These are phyloP conservation scores for Acer saccharum DNA, from an alignment of 345 rosid genomes.

Conservation along the genomic window DNA sequence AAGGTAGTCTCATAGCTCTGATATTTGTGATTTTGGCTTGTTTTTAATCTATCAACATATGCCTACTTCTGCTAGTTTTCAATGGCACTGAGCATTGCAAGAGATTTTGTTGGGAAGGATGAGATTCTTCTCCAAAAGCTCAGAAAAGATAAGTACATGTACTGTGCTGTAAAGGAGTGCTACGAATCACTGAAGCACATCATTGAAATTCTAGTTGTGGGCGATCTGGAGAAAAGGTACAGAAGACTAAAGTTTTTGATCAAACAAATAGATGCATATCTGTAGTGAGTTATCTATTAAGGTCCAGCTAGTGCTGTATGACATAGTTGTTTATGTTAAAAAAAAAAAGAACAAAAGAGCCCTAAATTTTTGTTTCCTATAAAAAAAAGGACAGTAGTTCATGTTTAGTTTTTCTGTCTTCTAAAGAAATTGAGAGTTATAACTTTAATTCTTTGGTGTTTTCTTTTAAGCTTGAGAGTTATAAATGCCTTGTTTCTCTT, in stretches of 20 bases:
- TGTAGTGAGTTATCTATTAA: neutral
- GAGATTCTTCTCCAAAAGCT: slow-evolving; percentile 65
- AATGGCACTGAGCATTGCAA: slow-evolving; percentile 81
- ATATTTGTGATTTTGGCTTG: slow-evolving; percentile 13
- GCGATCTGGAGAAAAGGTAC: slow-evolving; percentile 83
- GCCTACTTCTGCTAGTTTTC: slow-evolving; percentile 59
- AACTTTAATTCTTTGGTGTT: too few relatives aligned
- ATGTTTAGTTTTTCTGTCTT: neutral
- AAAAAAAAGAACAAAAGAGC: too few relatives aligned
- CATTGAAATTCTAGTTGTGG: slow-evolving; percentile 78
- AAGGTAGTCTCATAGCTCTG: slow-evolving; percentile 48
- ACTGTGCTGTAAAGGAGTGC: slow-evolving; percentile 79
- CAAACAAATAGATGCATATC: neutral
- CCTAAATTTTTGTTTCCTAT: too few relatives aligned
- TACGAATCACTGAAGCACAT: slow-evolving; percentile 83
- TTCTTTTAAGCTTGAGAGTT: too few relatives aligned
- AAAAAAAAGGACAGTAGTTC: too few relatives aligned
- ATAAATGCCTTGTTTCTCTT: neutral
- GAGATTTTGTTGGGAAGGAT: slow-evolving; percentile 75
- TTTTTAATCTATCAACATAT: slow-evolving; percentile 33
- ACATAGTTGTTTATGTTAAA: neutral
- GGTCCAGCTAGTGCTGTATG: slow-evolving; percentile 8
- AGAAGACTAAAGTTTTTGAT: slow-evolving; percentile 1
- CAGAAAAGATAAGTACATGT: slow-evolving; percentile 85
- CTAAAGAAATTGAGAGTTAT: too few relatives aligned